Percentiles rank a stretch among this genome's conserved stretches.
phyloP scores from a whole-genome alignment of 2,329 filamentous ascomycete species.

The Rutstroemia sp. region DNA sequence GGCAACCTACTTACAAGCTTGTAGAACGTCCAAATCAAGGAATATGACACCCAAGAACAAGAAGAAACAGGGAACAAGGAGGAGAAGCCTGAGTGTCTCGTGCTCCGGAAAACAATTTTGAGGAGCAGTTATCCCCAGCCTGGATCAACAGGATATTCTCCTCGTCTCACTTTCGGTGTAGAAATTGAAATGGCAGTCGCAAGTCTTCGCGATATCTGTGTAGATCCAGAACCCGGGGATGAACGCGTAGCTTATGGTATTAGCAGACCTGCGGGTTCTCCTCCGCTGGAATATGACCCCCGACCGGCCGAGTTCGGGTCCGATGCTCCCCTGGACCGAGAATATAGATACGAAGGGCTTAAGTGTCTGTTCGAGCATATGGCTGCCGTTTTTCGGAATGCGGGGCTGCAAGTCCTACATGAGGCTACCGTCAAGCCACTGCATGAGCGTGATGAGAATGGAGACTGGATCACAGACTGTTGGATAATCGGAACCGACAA shows the following conservation, averaged over 20 bases:
- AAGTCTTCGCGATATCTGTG: neutral
- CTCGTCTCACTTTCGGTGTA: conserved; percentile 7
- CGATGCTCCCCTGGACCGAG: neutral
- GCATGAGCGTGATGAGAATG: neutral
- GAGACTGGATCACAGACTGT: neutral
- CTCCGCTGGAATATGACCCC: neutral
- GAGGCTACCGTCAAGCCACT: neutral
- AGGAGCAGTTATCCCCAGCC: neutral
- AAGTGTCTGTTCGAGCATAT: neutral
- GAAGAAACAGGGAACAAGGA: neutral
- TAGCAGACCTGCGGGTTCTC: neutral
- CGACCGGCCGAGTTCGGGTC: neutral
- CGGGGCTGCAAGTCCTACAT: neutral
- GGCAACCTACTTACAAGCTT: too few relatives aligned
- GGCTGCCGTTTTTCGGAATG: neutral
- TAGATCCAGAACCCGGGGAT: neutral
- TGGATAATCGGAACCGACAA: conserved; percentile 1
- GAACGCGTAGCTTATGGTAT: neutral
- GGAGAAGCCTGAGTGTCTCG: neutral
- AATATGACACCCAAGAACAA: neutral
- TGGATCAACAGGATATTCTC: neutral
- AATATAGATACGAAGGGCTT: neutral
- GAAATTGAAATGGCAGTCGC: conserved; percentile 3
- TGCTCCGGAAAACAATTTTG: neutral
- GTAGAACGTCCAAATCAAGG: too few relatives aligned